phyloP scores from a whole-genome alignment of 495 filamentous ascomycete species.

The Clohesyomyces aquaticus region DNA sequence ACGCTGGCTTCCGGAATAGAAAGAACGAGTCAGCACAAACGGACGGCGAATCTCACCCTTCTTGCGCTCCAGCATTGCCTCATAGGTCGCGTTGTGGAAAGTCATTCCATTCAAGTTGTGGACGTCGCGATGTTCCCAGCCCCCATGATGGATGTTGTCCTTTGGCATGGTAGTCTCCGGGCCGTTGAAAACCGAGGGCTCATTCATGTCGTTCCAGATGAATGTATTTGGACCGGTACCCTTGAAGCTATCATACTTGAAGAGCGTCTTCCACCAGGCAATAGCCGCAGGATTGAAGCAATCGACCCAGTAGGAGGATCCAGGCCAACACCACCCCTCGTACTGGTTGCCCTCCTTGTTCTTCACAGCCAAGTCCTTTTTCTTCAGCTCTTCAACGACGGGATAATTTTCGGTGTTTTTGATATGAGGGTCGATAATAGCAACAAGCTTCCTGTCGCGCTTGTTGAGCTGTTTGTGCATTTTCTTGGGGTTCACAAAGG shows the following conservation, averaged over 20 bases:
- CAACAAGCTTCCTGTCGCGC: constrained; percentile 85
- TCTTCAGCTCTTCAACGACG: constrained; percentile 78
- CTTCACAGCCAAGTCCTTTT: constrained; percentile 76
- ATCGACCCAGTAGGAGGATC: constrained; percentile 93
- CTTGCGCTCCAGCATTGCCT: constrained; percentile 78
- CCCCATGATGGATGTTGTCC: constrained; percentile 87
- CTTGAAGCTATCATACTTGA: constrained; percentile 84
- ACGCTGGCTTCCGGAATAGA: constrained; percentile 87
- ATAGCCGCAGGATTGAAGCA: constrained; percentile 85
- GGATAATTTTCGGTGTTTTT: constrained; percentile 82
- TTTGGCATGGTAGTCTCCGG: constrained; percentile 98
- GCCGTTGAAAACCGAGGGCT: constrained; percentile 97
- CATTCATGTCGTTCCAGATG: constrained; percentile 99
- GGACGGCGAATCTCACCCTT: constrained; percentile 78
- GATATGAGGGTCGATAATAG: constrained; percentile 96
- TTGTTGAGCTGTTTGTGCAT: constrained; percentile 87
- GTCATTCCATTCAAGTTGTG: constrained; percentile 96
- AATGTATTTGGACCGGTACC: constrained; percentile 81
- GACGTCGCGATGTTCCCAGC: constrained; percentile 96
- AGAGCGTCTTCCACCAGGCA: constrained; percentile 86
- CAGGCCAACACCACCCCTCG: constrained; percentile 98
- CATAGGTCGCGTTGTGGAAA: constrained; percentile 87
- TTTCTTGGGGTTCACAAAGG: constrained; percentile 78
- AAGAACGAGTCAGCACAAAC: constrained; percentile 90
- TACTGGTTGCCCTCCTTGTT: constrained; percentile 90